Percentiles rank a stretch among this genome's conserved stretches.
phyloP scores from a whole-genome alignment of 2,329 filamentous ascomycete species.

The Botrytis medusae region DNA sequence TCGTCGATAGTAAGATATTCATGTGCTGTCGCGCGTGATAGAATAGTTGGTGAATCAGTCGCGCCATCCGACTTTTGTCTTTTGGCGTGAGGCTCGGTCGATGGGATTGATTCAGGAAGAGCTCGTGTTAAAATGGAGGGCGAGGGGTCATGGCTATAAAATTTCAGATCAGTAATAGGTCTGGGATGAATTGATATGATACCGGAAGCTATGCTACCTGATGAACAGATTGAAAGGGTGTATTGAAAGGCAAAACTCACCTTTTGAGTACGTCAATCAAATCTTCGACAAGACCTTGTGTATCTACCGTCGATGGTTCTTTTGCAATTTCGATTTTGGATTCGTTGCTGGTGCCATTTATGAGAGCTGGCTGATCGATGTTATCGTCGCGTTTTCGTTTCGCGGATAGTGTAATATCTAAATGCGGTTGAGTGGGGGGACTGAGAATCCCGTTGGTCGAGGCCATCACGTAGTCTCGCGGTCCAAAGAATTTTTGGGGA shows the following conservation, averaged over 20 bases:
- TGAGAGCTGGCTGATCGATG: conserved; percentile 41
- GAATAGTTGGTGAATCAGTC: conserved; percentile 46
- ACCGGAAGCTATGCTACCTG: conserved; percentile 14
- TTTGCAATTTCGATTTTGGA: conserved; percentile 28
- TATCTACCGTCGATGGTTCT: conserved; percentile 36
- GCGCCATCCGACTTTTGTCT: conserved; percentile 57
- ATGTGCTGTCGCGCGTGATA: conserved; percentile 42
- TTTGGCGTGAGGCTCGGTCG: conserved; percentile 57
- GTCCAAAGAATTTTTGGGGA: conserved; percentile 17
- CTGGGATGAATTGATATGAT: conserved; percentile 20
- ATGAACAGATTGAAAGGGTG: not conserved
- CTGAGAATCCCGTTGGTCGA: conserved; percentile 46
- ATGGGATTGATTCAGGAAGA: conserved; percentile 46
- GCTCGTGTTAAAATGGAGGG: conserved; percentile 57
- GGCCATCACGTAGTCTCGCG: conserved; percentile 35
- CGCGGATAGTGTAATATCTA: conserved; percentile 41
- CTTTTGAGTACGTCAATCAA: conserved; percentile 46
- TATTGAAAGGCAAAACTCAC: conserved; percentile 39
- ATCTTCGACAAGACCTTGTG: conserved; percentile 44
- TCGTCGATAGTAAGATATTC: conserved; percentile 63
- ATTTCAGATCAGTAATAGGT: conserved; percentile 31
- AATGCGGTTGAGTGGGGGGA: conserved; percentile 38
- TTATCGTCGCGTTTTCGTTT: conserved; percentile 61
- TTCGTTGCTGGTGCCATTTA: conserved; percentile 32
- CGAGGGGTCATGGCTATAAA: conserved; percentile 52